Base-by-base conservation (phyloP, 176 grass and related monocot genomes). In the Musa beccarii region DNA sequence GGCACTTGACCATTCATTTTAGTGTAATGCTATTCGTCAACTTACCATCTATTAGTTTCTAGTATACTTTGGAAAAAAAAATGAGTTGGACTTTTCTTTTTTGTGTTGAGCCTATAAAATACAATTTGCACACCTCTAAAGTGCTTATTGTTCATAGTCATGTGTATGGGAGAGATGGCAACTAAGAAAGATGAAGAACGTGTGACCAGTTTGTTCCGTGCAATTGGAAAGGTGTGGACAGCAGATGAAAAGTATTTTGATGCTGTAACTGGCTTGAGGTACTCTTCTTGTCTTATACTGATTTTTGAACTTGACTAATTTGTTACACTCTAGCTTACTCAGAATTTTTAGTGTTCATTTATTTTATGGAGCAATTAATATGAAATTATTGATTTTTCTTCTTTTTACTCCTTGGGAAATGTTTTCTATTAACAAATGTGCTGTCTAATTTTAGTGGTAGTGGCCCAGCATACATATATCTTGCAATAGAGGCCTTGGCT, bases 241-340 rank as follows among this genome's bases (percentile, higher is more conserved):
- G 89, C 96, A 19, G 96, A 99, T 77, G 96, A 99, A 74, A 93
- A 99, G 79, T 89, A 95, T 80, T 99, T 99, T 86, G 96, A 99
- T 83, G 91, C 96, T 78, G 78, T 95, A 76, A 99, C 91, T 84
- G 91, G 96, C 53, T 82, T 99, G 85, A 99, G 96, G 96, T 99
- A 70, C 34, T 11, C 17, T 11, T 70, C 49, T 16, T 70, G 68
- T 20, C 34, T 51, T 34, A 70, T 70, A 5, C 15, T 49, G 12
- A 7, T 10, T 68, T 22, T 68, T 68, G 24, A 13, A 16, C 2
- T 20, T 70, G 11, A n/a, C 8, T 43, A 43, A 43, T 43, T 43
- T 43, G 34, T 43, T 43, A 43, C 0, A 43, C 34, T 5, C 34
- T 43, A 43, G 34, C 34, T 43, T 43, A 6, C 6, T 43, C 3